Base-by-base conservation (phyloP, 441 rosid species). In the Populus hybrid region DNA sequence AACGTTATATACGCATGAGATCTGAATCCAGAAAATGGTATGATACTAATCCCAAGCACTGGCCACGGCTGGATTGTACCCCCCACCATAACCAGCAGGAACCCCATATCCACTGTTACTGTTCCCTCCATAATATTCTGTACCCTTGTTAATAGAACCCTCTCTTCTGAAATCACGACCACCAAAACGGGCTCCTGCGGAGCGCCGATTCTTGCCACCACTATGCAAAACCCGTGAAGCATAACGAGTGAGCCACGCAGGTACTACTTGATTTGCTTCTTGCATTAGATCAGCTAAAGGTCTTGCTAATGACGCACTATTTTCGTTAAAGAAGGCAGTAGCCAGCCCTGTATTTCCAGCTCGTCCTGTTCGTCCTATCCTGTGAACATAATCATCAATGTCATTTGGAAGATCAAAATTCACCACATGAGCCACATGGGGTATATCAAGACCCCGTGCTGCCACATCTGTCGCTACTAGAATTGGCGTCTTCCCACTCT, bases 371-470 rank as follows among this genome's bases (percentile, higher is more conserved):
- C 94, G 76, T 64, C 92, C 94, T 2, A 89, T 90, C 64, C 92
- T 84, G 73, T 89, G 94, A 24, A 87, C 89, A 68, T 89, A 90
- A 80, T 89, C 89, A 40, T 90, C 91, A 40, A 89, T 88, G 78
- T 89, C 94, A 64, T 85, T 86, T 45, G 91, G 94, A 29, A 89
- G 87, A 79, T 89, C 92, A 80, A 88, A 90, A 83, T 89, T 89
- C 68, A 90, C 85, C n/a, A 90, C 94, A 36, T 95, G 99, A 53
- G 98, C 96, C 23, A 95, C 99, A 3, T 89, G 87, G 1, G 90
- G 91, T 74, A 89, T 31, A 91, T 90, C 73, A 90, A 90, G 33
- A 29, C 31, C 31, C 31, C 31, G 31, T 29, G 31, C 31, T 29
- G 31, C 31, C 4, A 29, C 31, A 29, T 90, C 94, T 11, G 91